Conservation (phyloP, 83 land plant genomes). For the Picea engelmannii region DNA sequence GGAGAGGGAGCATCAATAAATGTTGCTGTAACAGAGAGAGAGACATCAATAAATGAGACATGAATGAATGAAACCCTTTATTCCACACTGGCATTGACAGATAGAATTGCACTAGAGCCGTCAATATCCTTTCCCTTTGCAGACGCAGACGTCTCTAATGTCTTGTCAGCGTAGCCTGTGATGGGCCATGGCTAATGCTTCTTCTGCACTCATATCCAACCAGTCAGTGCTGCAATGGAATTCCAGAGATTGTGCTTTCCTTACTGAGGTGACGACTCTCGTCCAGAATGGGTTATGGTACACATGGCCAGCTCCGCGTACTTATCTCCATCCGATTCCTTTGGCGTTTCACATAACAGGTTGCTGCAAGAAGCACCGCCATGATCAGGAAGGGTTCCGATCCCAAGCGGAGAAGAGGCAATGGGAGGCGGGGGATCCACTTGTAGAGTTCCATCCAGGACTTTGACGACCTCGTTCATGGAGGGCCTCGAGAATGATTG, state of each 20-base stretch:
- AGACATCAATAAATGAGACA: neutral
- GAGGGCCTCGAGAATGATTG: constrained; percentile 31
- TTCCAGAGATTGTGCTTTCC: neutral
- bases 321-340: neutral
- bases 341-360: neutral
- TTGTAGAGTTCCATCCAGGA: constrained; percentile 33
- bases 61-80: neutral
- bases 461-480: constrained; percentile 40
- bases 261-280: neutral
- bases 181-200: no score
- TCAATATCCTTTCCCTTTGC: neutral
- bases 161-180: neutral
- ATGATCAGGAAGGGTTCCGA: no score
- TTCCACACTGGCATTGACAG: constrained; percentile 1
- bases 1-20: neutral
- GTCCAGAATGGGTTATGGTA: neutral
- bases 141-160: neutral
- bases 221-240: neutral
- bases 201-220: neutral
- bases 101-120: neutral
- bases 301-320: neutral
- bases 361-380: neutral
- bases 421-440: constrained; percentile 53
- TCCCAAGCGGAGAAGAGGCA: neutral
- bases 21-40: neutral